phyloP scores from a whole-genome alignment of 2,329 filamentous ascomycete species.

The Grosmannia clavigera region DNA sequence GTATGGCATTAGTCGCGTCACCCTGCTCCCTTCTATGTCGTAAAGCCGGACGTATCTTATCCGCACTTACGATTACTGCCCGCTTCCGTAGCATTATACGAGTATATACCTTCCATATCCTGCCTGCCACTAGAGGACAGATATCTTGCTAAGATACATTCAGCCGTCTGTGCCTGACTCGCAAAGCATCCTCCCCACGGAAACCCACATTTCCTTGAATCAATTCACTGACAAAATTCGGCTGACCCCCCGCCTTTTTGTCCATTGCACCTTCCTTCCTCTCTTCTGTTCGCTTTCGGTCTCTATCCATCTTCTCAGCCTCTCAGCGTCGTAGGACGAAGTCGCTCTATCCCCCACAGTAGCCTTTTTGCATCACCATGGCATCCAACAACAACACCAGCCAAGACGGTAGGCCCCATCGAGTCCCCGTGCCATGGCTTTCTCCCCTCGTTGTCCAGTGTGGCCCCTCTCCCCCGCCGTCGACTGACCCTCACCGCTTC shows the following conservation, averaged over 20 bases:
- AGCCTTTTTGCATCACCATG: neutral
- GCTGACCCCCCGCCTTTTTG: conserved; percentile 3
- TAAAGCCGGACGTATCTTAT: neutral
- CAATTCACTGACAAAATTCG: conserved; percentile 7
- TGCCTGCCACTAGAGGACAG: neutral
- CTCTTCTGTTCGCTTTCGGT: neutral
- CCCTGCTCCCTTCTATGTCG: no score
- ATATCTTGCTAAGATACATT: neutral
- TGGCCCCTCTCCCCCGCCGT: neutral
- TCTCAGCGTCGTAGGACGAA: neutral
- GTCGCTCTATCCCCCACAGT: conserved; percentile 1
- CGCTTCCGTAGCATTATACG: neutral
- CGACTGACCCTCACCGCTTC: conserved; percentile 3
- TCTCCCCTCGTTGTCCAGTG: neutral
- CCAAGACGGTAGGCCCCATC: conserved; percentile 4
- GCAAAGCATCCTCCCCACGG: neutral
- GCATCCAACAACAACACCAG: neutral
- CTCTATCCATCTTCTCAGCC: neutral
- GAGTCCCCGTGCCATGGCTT: neutral
- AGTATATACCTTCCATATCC: neutral
- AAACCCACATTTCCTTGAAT: conserved; percentile 7
- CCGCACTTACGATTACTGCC: no score
- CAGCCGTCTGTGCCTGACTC: neutral
- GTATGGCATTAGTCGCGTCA: no score
- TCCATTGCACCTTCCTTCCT: conserved; percentile 4